Evolutionary conservation across 352 stramenopile species (phyloP).

Genomic region (Saprolegnia parasitica): DNA sequence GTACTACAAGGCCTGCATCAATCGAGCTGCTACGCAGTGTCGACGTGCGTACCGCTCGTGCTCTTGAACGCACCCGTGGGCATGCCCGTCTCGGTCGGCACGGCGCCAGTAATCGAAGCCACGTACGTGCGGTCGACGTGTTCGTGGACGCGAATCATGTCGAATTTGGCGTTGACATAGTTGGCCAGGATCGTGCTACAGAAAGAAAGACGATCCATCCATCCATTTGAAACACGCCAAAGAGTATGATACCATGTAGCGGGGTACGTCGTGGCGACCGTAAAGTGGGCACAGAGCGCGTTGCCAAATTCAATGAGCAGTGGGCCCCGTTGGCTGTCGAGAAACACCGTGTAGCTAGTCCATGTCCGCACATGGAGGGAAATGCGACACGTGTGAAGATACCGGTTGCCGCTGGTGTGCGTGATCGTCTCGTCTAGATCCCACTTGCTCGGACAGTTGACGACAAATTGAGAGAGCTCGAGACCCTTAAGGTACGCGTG

Average conservation of each 20-base stretch:
- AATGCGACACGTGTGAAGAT: not conserved
- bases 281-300: constrained; percentile 63
- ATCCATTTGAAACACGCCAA: constrained; percentile 30
- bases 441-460: constrained; percentile 72
- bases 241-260: constrained; percentile 34
- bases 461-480: constrained; percentile 35
- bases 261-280: constrained; percentile 48
- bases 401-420: constrained; percentile 59
- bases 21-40: not conserved
- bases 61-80: constrained; percentile 48
- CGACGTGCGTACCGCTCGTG: not conserved
- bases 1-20: not conserved
- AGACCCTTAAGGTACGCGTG: constrained; percentile 41
- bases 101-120: constrained; percentile 55
- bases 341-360: constrained; percentile 56
- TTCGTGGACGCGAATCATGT: constrained; percentile 56
- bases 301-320: constrained; percentile 84
- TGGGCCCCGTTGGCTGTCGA: constrained; percentile 65
- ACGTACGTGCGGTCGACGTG: constrained; percentile 73
- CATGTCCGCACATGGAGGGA: not conserved
- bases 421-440: constrained; percentile 74
- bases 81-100: constrained; percentile 46
- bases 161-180: constrained; percentile 55
- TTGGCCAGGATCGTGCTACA: constrained; percentile 39
- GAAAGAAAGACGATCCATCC: not conserved